Base-by-base conservation (phyloP, 768 basidiomycete genomes). In the Strobilomyces confusus region DNA sequence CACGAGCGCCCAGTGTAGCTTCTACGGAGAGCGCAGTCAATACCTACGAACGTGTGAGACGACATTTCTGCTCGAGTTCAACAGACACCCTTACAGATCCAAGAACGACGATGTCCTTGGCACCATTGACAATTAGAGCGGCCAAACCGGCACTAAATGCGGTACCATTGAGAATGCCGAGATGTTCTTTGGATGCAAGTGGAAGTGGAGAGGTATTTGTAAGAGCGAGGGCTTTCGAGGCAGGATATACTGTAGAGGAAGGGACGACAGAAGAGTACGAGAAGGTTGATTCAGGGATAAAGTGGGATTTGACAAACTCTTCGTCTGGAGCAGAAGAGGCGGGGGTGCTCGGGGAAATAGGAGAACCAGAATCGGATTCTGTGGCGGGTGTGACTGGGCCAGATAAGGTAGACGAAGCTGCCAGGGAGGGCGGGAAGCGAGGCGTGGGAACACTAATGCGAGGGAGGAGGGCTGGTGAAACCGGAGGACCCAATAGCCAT, bases 21-120 rank as follows among this genome's bases (percentile, higher is more conserved):
- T 94, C 92, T 5, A 85, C 81, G 15, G 90, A 89, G 79, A 94
- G 80, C 1, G 91, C 91, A 0, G 91, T 93, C 60, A 83, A 79
- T 7, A 86, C 79, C 76, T 90, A 79, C 23, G 1, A 3, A 19
- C 20, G 17, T 12, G 17, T 52, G 34, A 47, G 54, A 7, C 3
- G 12, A 25, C 6, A n/a, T 1, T 25, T 17, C 25, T 15, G 17
- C 4, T 17, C 5, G 19, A 5, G 34, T 19, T 2, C 1, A 1
- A 42, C 2, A 2, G 25, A 37, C 22, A 9, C 0, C 63, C 67
- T 51, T 46, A 71, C 69, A 2, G 67, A 58, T 13, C 86, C 76
- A 19, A 88, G 75, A 22, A 89, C 69, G 9, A 79, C 79, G 33
- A 88, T 72, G 54, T 86, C 84, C 33, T 83, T 79, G 17, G 88